These are phyloP conservation scores for Sporothrix phasma DNA, from an alignment of 2,329 filamentous ascomycete species.

Conservation along the genomic window DNA sequence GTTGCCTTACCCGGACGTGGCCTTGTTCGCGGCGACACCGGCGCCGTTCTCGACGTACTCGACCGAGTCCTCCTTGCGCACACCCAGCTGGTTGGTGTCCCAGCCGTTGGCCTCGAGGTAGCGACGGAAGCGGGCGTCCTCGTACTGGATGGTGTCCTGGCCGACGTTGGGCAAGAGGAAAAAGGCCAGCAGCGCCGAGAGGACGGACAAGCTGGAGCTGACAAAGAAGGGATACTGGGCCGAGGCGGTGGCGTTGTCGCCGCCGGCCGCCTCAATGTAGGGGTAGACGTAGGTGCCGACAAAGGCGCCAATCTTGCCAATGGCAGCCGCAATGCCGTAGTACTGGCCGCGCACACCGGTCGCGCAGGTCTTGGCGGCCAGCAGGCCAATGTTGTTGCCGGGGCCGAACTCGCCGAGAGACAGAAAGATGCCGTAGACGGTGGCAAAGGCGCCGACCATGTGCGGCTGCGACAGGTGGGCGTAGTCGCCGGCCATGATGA, in stretches of 20 bases:
- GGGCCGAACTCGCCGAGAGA: slow-evolving; percentile 73
- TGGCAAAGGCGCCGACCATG: slow-evolving; percentile 65
- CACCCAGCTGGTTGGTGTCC: slow-evolving; percentile 51
- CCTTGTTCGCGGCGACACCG: not conserved
- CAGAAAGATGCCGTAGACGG: slow-evolving; percentile 71
- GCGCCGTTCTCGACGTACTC: slow-evolving; percentile 19
- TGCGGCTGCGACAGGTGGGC: slow-evolving; percentile 52
- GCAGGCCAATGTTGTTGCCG: slow-evolving; percentile 81
- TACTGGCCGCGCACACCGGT: slow-evolving; percentile 77
- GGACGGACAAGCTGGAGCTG: slow-evolving; percentile 64
- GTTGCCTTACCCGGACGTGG: not conserved
- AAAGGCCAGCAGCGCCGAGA: slow-evolving; percentile 56
- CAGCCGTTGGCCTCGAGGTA: slow-evolving; percentile 68
- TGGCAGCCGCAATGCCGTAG: slow-evolving; percentile 60
- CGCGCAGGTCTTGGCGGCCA: slow-evolving; percentile 79
- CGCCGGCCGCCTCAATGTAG: slow-evolving; percentile 55
- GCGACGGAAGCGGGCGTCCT: slow-evolving; percentile 65
- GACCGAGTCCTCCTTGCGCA: slow-evolving; percentile 29
- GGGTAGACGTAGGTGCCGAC: slow-evolving; percentile 77
- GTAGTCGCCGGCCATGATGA: slow-evolving; percentile 81
- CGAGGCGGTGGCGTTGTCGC: slow-evolving; percentile 40
- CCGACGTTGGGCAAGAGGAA: slow-evolving; percentile 66
- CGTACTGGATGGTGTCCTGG: slow-evolving; percentile 73
- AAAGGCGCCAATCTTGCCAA: slow-evolving; percentile 73
- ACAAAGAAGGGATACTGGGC: slow-evolving; percentile 89